A percentile compares a stretch with the other conserved stretches of the same genome.
Evolutionary conservation across 805 yeast species (phyloP).

Genomic region (Debaryomyces tyrocola): DNA sequence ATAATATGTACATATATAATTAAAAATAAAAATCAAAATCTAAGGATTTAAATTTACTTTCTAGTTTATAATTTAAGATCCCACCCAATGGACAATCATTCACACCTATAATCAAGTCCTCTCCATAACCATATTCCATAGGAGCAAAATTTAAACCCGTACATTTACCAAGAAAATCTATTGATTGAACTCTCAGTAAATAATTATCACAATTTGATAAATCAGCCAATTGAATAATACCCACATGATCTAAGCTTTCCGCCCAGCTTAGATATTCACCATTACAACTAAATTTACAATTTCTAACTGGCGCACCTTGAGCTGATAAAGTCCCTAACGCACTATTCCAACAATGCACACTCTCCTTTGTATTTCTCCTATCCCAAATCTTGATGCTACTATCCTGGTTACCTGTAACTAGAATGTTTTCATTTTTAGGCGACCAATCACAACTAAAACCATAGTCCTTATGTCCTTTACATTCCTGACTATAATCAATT

Average conservation of each 20-base stretch:
- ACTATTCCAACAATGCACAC: conserved; percentile 35
- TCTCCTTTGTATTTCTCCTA: conserved; percentile 31
- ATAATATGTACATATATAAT: conserved; percentile 5
- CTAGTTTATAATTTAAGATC: conserved; percentile 46
- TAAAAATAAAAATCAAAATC: conserved; percentile 41
- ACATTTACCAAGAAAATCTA: conserved; percentile 58
- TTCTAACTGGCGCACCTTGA: conserved; percentile 53
- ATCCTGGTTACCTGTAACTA: conserved; percentile 64
- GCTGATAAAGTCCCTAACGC: conserved; percentile 22
- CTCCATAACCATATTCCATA: conserved; percentile 44
- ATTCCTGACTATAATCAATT: conserved; percentile 12
- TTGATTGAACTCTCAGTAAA: conserved; percentile 39
- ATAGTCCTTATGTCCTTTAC: conserved; percentile 53
- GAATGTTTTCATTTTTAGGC: conserved; percentile 34
- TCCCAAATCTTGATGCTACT: conserved; percentile 57
- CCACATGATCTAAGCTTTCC: conserved; percentile 59
- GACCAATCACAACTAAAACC: conserved; percentile 65
- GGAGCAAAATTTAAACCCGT: conserved; percentile 53
- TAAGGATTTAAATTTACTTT: conserved; percentile 31
- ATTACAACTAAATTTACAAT: conserved; percentile 47
- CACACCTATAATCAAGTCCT: conserved; percentile 52
- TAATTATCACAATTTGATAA: conserved; percentile 13
- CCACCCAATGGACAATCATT: conserved; percentile 61
- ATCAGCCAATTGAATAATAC: conserved; percentile 42
- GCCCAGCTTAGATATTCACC: conserved; percentile 54